Evolutionary conservation across 2,329 filamentous ascomycete species (phyloP).

Genomic region (Davidsoniella eucalypti): DNA sequence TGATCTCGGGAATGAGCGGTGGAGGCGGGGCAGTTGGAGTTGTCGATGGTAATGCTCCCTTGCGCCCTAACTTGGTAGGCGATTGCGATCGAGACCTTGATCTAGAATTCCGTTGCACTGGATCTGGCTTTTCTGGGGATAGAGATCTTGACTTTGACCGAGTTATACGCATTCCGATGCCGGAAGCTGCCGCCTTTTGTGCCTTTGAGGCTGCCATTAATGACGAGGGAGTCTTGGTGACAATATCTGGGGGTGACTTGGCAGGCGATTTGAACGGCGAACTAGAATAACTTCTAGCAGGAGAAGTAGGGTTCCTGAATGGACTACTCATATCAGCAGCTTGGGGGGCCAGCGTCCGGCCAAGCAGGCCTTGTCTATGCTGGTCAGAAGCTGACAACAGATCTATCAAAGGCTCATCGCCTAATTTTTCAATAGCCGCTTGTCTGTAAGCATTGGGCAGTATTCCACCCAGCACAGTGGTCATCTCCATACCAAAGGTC

Average conservation of each 20-base stretch:
- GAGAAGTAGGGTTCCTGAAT: slow-evolving; percentile 5
- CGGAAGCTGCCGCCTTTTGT: not conserved
- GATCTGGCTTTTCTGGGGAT: slow-evolving; percentile 7
- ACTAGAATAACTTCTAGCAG: slow-evolving; percentile 8
- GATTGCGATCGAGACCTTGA: slow-evolving; percentile 5
- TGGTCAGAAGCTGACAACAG: not conserved
- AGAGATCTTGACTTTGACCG: slow-evolving; percentile 7
- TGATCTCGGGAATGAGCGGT: not conserved
- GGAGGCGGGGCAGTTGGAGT: slow-evolving; percentile 1
- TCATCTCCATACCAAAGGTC: slow-evolving; percentile 53
- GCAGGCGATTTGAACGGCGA: slow-evolving; percentile 9
- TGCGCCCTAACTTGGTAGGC: slow-evolving; percentile 2
- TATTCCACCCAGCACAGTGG: slow-evolving; percentile 46
- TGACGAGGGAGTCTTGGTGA: not conserved
- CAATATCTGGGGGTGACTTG: slow-evolving; percentile 1
- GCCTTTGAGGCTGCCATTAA: not conserved
- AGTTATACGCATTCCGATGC: slow-evolving; percentile 1
- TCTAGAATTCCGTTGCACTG: not conserved
- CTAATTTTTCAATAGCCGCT: not conserved
- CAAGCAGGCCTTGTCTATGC: not conserved
- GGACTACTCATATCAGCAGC: slow-evolving; percentile 4
- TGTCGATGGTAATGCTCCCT: slow-evolving; percentile 1
- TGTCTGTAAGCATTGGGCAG: slow-evolving; percentile 19
- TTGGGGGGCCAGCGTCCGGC: too few relatives aligned
- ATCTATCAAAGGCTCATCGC: slow-evolving; percentile 17